Evolutionary conservation across 306 rosid species (phyloP).

Genomic region (Fragaria vesca): DNA sequence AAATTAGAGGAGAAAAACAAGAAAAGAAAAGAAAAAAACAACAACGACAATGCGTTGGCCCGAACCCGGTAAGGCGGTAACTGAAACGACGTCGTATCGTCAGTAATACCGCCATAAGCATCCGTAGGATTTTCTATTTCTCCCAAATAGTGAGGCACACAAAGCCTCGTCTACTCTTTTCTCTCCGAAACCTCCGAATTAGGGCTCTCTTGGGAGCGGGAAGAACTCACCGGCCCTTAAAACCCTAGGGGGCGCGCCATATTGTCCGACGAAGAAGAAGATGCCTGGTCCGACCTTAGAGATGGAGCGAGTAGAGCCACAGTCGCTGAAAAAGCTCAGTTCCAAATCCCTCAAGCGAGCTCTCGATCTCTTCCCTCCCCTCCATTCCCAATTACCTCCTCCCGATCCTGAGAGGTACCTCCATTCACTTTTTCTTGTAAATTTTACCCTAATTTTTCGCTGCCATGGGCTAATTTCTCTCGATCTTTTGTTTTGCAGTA

Average conservation of each 20-base stretch:
- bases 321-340: slow-evolving; percentile 88
- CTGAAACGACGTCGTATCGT: no score
- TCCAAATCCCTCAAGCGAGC: slow-evolving; percentile 91
- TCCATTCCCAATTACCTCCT: slow-evolving; percentile 65
- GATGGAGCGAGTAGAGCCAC: slow-evolving; percentile 83
- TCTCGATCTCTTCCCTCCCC: slow-evolving; percentile 91
- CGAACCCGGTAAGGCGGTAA: no score
- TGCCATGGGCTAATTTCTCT: neutral
- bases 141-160: neutral
- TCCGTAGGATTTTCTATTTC: no score
- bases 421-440: neutral
- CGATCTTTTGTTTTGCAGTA: slow-evolving; percentile 42
- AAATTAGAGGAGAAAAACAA: no score
- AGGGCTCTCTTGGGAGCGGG: neutral
- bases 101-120: no score
- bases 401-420: slow-evolving; percentile 62
- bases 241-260: neutral
- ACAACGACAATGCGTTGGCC: no score
- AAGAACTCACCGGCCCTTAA: neutral
- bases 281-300: slow-evolving; percentile 56
- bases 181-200: neutral
- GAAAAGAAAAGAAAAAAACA: no score
- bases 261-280: slow-evolving; percentile 9
- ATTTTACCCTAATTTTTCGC: neutral
- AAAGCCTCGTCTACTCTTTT: neutral